A percentile compares a stretch with the other conserved stretches of the same genome.
These are phyloP conservation scores for Zalerion maritima DNA, from an alignment of 495 filamentous ascomycete species.

Conservation along the genomic window DNA sequence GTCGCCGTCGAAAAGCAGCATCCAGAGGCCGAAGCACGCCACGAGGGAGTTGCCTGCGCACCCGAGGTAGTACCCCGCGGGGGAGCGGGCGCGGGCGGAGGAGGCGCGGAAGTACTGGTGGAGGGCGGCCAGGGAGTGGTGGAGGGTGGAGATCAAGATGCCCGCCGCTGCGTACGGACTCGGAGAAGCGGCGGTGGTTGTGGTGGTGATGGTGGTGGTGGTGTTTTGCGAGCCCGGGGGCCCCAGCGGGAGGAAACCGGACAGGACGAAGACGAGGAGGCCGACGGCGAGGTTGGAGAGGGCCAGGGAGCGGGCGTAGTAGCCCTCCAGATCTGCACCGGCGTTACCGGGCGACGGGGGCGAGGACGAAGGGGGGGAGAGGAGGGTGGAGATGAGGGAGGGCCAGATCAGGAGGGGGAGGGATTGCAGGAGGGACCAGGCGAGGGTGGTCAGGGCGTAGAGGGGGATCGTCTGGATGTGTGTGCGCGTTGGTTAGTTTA, in stretches of 20 bases:
- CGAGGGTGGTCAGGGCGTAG: constrained; percentile 51
- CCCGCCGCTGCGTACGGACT: constrained; percentile 57
- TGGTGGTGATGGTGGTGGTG: constrained; percentile 18
- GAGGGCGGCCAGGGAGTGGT: constrained; percentile 48
- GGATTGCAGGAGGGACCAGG: constrained; percentile 55
- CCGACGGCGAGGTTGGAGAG: constrained; percentile 52
- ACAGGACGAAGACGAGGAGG: constrained; percentile 49
- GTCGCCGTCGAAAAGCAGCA: constrained; percentile 55
- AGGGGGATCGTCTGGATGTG: constrained; percentile 43
- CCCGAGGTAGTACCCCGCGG: constrained; percentile 40
- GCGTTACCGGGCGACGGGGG: background rate
- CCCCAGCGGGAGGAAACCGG: constrained; percentile 60
- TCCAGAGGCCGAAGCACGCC: constrained; percentile 54
- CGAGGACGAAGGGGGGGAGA: constrained; percentile 40
- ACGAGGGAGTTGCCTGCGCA: constrained; percentile 34
- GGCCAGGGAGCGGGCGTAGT: constrained; percentile 58
- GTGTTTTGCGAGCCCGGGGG: constrained; percentile 17
- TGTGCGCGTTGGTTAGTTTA: background rate
- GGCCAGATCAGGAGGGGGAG: constrained; percentile 49
- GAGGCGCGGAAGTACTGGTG: constrained; percentile 54
- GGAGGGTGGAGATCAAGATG: constrained; percentile 47
- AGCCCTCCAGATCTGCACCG: constrained; percentile 48
- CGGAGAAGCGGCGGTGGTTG: constrained; percentile 15
- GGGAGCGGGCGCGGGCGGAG: constrained; percentile 31
- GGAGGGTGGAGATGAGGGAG: constrained; percentile 46